Conservation (phyloP, 192 early-diverging fungal species). For the Linnemannia zychae region DNA sequence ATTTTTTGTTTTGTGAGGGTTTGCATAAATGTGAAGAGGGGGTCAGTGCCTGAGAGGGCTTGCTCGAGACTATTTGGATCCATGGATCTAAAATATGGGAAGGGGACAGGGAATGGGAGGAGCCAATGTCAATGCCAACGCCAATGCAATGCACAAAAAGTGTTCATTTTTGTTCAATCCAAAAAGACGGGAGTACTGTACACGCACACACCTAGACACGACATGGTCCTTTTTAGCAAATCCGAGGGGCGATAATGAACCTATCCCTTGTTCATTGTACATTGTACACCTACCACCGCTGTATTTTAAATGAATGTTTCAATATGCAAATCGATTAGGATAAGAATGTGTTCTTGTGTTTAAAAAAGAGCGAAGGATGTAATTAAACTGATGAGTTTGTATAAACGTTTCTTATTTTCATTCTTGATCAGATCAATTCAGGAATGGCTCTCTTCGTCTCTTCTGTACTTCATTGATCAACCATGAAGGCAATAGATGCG, state of each 20-base stretch:
- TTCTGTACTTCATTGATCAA: no score
- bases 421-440: no score
- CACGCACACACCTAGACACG: not conserved
- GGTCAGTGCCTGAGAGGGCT: not conserved
- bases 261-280: not conserved
- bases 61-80: not conserved
- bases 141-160: not conserved
- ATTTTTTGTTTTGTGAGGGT: not conserved
- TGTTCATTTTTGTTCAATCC: not conserved
- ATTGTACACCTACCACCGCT: not conserved
- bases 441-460: no score
- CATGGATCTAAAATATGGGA: not conserved
- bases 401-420: no score
- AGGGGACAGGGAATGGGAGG: not conserved
- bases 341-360: not conserved
- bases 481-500: no score
- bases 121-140: not conserved
- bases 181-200: not conserved
- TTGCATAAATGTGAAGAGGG: not conserved
- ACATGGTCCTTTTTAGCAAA: not conserved
- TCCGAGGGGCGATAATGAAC: not conserved
- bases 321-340: conserved; percentile 1
- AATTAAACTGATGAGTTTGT: no score
- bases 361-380: not conserved
- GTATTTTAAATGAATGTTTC: not conserved